Conservation (phyloP, 768 basidiomycete genomes). For the Termitomyces sp. region DNA sequence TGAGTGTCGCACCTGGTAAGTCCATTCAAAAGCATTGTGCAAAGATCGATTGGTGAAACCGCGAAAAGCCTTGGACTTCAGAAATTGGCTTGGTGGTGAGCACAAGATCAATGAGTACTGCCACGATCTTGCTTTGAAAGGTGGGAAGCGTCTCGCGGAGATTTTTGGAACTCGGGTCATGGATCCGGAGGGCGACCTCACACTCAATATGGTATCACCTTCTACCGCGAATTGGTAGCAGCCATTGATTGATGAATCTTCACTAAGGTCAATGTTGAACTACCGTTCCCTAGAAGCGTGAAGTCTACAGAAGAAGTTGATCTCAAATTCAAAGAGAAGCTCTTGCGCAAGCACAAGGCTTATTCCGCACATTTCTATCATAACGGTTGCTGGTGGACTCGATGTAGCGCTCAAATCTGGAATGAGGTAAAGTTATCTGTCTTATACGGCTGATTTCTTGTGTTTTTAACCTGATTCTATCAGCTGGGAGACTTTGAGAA, state of each 20-base stretch:
- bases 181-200: conserved; percentile 59
- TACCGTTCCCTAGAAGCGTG: conserved; percentile 28
- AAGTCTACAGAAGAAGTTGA: conserved; percentile 17
- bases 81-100: conserved; percentile 79
- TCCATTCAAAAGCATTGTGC: background rate
- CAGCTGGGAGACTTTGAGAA: conserved; percentile 39
- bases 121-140: conserved; percentile 61
- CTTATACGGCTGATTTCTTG: background rate
- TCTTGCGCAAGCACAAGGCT: conserved; percentile 29
- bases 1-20: conserved; percentile 47
- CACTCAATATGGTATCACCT: conserved; percentile 66
- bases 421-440: conserved; percentile 27
- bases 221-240: background rate
- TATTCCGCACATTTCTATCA: conserved; percentile 30
- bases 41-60: background rate
- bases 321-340: conserved; percentile 20
- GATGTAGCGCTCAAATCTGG: conserved; percentile 42
- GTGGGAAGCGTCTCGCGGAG: conserved; percentile 58
- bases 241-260: background rate
- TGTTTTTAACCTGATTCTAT: background rate
- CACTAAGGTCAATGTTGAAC: conserved; percentile 32
- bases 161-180: conserved; percentile 60
- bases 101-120: conserved; percentile 70
- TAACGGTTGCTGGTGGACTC: conserved; percentile 38
- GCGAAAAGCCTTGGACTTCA: conserved; percentile 63